Evolutionary conservation across 1,284 basidiomycete genomes (phyloP).

Genomic region (Puccinia horiana): DNA sequence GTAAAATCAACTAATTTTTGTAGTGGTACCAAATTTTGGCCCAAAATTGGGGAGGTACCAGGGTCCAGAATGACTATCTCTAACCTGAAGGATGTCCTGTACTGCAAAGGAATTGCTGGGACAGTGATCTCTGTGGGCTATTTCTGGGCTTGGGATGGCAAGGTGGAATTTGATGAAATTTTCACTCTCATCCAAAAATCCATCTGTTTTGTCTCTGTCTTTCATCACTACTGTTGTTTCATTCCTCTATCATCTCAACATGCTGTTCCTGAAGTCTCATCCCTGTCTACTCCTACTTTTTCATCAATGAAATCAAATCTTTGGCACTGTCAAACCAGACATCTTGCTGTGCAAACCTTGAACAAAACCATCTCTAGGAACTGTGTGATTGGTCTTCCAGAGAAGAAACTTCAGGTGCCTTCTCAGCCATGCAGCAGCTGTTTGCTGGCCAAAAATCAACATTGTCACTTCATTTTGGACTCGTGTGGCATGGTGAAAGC

Average conservation of each 20-base stretch:
- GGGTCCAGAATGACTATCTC: no score
- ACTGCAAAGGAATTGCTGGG: background rate
- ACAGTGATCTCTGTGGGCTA: background rate
- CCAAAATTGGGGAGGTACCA: no score
- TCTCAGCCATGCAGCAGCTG: background rate
- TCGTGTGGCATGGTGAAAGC: background rate
- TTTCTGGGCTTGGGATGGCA: background rate
- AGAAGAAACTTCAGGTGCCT: background rate
- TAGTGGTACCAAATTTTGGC: no score
- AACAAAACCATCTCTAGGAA: background rate
- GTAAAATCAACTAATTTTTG: no score
- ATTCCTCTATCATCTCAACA: background rate
- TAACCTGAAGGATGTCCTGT: background rate
- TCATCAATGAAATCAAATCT: no score
- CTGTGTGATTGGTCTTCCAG: background rate
- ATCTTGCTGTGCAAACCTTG: background rate
- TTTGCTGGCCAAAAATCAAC: background rate
- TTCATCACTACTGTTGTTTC: background rate
- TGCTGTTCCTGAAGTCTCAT: background rate
- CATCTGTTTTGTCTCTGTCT: background rate
- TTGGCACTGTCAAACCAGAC: background rate
- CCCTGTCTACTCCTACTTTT: no score
- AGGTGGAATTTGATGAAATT: background rate
- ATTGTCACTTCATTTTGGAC: background rate
- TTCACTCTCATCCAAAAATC: background rate